Conservation (phyloP, 495 filamentous ascomycete species). For the Neurospora africana region DNA sequence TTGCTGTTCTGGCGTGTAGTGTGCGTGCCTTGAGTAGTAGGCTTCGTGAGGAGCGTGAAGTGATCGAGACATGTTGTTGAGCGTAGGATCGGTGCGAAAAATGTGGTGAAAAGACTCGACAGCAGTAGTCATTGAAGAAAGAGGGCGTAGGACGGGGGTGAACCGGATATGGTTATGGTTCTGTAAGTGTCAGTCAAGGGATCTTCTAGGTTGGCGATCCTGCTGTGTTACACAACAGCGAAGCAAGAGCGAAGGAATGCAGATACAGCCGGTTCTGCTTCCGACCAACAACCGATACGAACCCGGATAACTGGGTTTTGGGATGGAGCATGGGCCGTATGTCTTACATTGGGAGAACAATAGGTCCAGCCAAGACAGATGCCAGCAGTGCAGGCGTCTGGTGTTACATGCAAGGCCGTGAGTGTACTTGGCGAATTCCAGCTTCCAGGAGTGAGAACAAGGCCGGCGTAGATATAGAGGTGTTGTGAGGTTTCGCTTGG, state of each 20-base stretch:
- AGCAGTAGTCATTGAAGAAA: constrained; percentile 28
- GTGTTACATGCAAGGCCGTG: neutral
- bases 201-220: constrained; percentile 2
- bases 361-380: neutral
- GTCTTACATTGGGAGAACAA: constrained; percentile 12
- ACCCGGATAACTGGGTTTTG: constrained; percentile 18
- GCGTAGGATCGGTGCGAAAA: constrained; percentile 33
- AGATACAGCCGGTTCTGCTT: constrained; percentile 3
- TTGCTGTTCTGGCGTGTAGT: constrained; percentile 30
- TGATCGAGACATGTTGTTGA: constrained; percentile 39
- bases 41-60: constrained; percentile 30
- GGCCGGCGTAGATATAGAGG: neutral
- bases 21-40: constrained; percentile 29
- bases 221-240: neutral
- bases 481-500: neutral
- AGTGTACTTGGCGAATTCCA: neutral
- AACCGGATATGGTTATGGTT: constrained; percentile 6
- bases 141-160: constrained; percentile 3
- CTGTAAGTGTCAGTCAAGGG: constrained; percentile 11
- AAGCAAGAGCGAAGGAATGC: constrained; percentile 1
- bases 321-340: constrained; percentile 10
- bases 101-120: constrained; percentile 29
- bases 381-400: constrained; percentile 3
- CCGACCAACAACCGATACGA: constrained; percentile 13
- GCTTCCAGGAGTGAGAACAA: neutral